Evolutionary conservation across 1,284 basidiomycete genomes (phyloP).

Genomic region (Cryptococcus wingfieldii): DNA sequence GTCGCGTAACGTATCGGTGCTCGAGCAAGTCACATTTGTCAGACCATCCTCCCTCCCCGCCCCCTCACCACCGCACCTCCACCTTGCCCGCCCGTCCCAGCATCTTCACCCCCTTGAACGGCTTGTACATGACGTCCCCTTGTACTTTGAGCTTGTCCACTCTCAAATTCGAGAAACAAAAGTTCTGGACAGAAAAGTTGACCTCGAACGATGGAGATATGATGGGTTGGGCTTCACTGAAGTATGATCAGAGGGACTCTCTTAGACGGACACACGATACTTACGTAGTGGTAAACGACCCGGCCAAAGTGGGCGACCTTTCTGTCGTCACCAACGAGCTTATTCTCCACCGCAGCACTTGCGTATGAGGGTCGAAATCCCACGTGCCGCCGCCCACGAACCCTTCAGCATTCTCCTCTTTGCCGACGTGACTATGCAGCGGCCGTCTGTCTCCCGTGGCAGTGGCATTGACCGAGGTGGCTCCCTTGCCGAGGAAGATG

Average conservation of each 20-base stretch:
- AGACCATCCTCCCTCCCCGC: too few relatives aligned
- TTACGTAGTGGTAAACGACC: conserved; percentile 64
- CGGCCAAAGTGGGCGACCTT: conserved; percentile 64
- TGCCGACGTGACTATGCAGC: conserved; percentile 54
- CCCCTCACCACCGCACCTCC: conserved; percentile 43
- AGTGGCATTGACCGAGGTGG: conserved; percentile 53
- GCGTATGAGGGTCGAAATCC: conserved; percentile 68
- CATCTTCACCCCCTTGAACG: conserved; percentile 62
- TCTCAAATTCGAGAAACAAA: conserved; percentile 73
- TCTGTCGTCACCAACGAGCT: conserved; percentile 64
- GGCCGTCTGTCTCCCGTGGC: conserved; percentile 42
- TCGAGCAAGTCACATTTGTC: too few relatives aligned
- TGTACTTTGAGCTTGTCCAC: conserved; percentile 81
- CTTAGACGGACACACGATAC: conserved; percentile 3
- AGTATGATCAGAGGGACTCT: background rate
- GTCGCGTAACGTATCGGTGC: too few relatives aligned
- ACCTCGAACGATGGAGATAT: conserved; percentile 68
- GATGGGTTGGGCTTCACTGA: conserved; percentile 46
- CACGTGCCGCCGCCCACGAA: conserved; percentile 62
- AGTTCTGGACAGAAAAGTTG: conserved; percentile 65
- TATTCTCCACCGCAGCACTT: conserved; percentile 72
- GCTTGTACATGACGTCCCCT: conserved; percentile 53
- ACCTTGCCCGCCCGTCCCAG: conserved; percentile 39
- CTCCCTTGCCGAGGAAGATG: conserved; percentile 67
- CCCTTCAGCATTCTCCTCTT: conserved; percentile 28